Conservation (phyloP, 805 yeast species). For the Zygosaccharomyces gambellarensis region DNA sequence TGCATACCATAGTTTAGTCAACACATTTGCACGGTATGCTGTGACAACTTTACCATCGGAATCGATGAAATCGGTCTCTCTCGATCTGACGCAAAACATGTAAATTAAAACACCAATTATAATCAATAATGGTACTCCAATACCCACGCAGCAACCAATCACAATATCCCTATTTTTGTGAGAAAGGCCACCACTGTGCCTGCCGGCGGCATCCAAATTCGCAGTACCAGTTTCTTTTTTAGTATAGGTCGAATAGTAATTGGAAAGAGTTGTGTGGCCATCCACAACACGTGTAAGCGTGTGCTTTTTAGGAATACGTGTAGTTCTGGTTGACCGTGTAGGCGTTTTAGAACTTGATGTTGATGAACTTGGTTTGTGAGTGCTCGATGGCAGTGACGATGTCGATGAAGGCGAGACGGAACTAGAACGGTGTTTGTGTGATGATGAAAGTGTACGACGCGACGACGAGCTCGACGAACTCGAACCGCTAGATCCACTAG, state of each 20-base stretch:
- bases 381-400: constrained; percentile 3
- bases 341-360: constrained; percentile 4
- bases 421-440: neutral
- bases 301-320: constrained; percentile 2
- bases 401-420: constrained; percentile 8
- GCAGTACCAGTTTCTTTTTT: constrained; percentile 28
- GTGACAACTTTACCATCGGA: constrained; percentile 37
- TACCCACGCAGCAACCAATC: constrained; percentile 66
- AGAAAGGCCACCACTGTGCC: constrained; percentile 40
- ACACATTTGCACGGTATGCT: constrained; percentile 30
- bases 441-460: neutral
- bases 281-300: constrained; percentile 31
- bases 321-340: constrained; percentile 6
- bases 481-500: neutral
- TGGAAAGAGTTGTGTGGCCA: constrained; percentile 34
- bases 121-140: constrained; percentile 55
- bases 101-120: constrained; percentile 24
- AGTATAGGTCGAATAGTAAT: constrained; percentile 33
- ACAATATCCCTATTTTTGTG: constrained; percentile 49
- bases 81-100: constrained; percentile 29
- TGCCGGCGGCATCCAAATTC: constrained; percentile 11
- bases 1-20: constrained; percentile 30
- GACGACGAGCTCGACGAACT: neutral
- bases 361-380: constrained; percentile 5
- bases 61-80: constrained; percentile 33